Conservation (phyloP, 345 rosid genomes). For the Populus euphratica region DNA sequence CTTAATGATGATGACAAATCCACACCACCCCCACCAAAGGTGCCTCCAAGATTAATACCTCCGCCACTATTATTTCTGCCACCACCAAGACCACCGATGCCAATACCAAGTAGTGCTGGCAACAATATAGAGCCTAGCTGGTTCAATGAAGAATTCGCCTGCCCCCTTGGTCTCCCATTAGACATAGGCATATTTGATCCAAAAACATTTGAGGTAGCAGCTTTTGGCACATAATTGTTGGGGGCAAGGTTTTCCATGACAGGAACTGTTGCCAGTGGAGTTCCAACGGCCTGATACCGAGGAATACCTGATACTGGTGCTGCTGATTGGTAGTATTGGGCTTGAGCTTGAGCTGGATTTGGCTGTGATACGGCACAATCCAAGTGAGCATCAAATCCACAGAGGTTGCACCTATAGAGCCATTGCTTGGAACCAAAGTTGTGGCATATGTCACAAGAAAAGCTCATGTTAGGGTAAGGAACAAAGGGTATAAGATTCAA, state of each 20-base stretch:
- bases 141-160: neutral
- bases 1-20: neutral
- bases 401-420: constrained; percentile 41
- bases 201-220: neutral
- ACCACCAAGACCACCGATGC: neutral
- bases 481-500: constrained; percentile 37
- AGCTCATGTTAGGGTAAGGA: constrained; percentile 27
- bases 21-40: no score
- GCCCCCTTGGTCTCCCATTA: neutral
- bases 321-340: constrained; percentile 4
- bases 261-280: neutral
- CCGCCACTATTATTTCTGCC: neutral
- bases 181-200: neutral
- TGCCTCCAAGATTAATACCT: neutral
- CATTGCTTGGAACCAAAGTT: constrained; percentile 34
- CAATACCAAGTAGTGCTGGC: constrained; percentile 1
- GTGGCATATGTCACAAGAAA: constrained; percentile 37
- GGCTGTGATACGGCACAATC: constrained; percentile 30
- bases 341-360: neutral
- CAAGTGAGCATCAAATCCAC: constrained; percentile 46
- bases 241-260: neutral
- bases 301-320: neutral
- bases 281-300: neutral
- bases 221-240: neutral
- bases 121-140: neutral